Base-by-base conservation (phyloP, 345 rosid species). In the Zanthoxylum bungeanum region DNA sequence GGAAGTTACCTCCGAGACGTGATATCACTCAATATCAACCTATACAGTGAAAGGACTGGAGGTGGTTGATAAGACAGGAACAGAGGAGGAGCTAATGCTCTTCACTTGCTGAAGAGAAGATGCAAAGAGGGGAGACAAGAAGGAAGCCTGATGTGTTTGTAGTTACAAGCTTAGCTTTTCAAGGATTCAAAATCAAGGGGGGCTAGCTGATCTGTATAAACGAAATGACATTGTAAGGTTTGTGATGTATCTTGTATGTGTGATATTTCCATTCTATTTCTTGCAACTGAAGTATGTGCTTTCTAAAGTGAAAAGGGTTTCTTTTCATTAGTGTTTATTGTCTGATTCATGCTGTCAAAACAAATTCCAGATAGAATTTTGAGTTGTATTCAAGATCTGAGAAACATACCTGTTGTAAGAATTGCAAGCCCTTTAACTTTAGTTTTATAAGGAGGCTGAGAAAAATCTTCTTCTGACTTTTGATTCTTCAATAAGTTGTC, bases 1-100 rank as follows among this genome's bases (percentile, higher is more conserved):
- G 98, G 85, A 93, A 93, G 85, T 75, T 93, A 79, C 98, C 98
- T 46, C 96, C 98, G 14, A 93, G 85, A 78, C 90, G 98, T 25
- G 88, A 91, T 19, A 82, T 85, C 66, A 86, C 98, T 22, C 96
- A 91, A 52, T 91, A 93, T 76, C 89, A 88, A 81, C 91, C 86
- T 50, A 87, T 93, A 36, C 89, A 91, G 68, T 89, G 85, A 92
- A 60, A n/a, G 4, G 63, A 47, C 47, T 58, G 63, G 49, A 6
- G 44, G 36, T 51, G 16, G 25, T 44, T 44, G 49, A 4, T 14
- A 4, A 52, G 47, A 53, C 22, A 64, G n/a, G 40, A 33, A 46
- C 51, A 37, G 24, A 61, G 52, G 9, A 51, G 10, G 30, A 71
- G 11, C 9, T 47, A 28, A 21, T 25, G 74, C 58, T 42, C 6